Evolutionary conservation across 306 rosid species (phyloP).

Genomic region (Fagus crenata): DNA sequence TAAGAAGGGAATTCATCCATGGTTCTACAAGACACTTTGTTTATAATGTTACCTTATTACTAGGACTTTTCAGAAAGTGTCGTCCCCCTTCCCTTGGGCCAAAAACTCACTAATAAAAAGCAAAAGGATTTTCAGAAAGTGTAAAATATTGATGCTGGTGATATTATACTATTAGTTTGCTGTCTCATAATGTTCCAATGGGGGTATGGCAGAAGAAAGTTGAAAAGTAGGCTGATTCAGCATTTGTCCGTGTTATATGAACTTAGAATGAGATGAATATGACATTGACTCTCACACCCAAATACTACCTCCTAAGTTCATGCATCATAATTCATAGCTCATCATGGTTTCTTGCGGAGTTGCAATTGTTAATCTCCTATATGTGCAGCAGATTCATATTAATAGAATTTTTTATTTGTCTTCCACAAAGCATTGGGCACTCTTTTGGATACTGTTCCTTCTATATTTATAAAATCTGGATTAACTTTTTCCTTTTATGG

Average conservation of each 20-base stretch:
- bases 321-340: slow-evolving; percentile 5
- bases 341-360: slow-evolving; percentile 10
- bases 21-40: neutral
- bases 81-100: too few species aligned
- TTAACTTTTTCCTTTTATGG: neutral
- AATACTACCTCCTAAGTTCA: neutral
- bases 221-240: neutral
- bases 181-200: slow-evolving; percentile 7
- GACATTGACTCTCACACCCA: neutral
- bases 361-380: slow-evolving; percentile 1
- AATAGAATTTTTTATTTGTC: neutral
- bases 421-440: neutral
- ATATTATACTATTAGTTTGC: slow-evolving; percentile 1
- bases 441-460: neutral
- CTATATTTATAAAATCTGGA: neutral
- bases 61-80: neutral
- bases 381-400: neutral
- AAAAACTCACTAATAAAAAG: too few species aligned
- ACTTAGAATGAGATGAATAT: neutral
- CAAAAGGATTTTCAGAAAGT: neutral
- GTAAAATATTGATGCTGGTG: neutral
- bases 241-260: neutral
- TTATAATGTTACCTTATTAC: neutral
- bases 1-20: neutral
- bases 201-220: neutral